Evolutionary conservation across 257 asterid genomes (phyloP), one percentile per base, ranked within the genome.

Genomic region (Apocynum venetum): DNA sequence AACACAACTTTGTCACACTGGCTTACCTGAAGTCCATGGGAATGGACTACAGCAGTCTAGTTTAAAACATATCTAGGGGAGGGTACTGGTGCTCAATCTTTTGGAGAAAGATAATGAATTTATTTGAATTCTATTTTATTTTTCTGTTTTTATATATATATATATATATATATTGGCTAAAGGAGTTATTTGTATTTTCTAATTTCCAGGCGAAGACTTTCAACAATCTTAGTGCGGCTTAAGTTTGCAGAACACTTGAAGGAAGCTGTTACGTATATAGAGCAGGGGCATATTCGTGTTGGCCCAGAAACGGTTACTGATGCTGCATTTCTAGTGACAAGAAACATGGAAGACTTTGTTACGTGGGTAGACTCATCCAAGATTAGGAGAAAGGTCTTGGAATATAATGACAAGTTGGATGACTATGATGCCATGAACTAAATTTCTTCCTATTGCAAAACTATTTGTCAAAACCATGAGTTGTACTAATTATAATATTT

Each of bases 301-400:
- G 99, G 99, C 75, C 98, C 99, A 0, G 96, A 96, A 48, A 91
- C 97, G 3, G 83, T 96, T 56, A 87, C 91, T 1, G 97, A 96
- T 74, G 94, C 92, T 48, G 96, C 98, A 8, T 92, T 83, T 83
- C 94, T 89, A 47, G 96, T 96, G 17, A 93, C 98, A 3, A 89
- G 98, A 86, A 96, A 90, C 65, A 93, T 91, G 95, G 97, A 96
- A 83, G 97, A 93, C 86, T 91, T 93, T 41, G 76, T 93, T 63
- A 96, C 99, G 15, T 93, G 99, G 99, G 97, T 93, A 0, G 99
- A 96, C 85, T 87, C 98, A 31, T 93, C 98, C 1, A 96, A 90
- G 93, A 90, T 93, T 48, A 87, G 84, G 88, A 91, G 96, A 86
- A 90, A 88, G 95, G 93, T 96, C 80, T 79, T 89, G 82, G 91